These are phyloP conservation scores for Hevea brasiliensis DNA, from an alignment of 345 rosid genomes.

Conservation along the genomic window DNA sequence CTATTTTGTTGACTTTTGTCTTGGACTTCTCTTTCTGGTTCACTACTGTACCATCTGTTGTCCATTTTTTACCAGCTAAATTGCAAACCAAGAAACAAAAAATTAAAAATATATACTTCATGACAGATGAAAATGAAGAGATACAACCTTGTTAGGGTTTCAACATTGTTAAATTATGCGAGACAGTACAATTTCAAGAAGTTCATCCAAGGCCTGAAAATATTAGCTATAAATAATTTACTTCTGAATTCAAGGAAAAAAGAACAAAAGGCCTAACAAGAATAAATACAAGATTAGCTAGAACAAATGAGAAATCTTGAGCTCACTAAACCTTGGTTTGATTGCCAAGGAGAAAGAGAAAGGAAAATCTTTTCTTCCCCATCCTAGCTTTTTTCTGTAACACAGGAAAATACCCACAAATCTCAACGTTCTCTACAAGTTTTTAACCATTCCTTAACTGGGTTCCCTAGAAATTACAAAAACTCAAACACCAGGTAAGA, in stretches of 20 bases:
- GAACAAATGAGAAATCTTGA: not conserved
- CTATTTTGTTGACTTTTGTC: slow-evolving; percentile 42
- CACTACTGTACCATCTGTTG: slow-evolving; percentile 30
- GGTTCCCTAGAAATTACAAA: not conserved
- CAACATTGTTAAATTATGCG: not conserved
- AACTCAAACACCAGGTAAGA: not conserved
- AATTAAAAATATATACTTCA: not conserved
- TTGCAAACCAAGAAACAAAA: not conserved
- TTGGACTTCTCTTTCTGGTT: slow-evolving; percentile 41
- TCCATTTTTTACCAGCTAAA: slow-evolving; percentile 46
- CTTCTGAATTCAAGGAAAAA: not conserved
- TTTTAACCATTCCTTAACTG: too few relatives aligned
- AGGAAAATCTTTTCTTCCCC: not conserved
- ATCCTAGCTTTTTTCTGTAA: not conserved
- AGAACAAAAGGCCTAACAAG: too few relatives aligned
- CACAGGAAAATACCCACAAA: too few relatives aligned
- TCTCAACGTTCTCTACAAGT: too few relatives aligned
- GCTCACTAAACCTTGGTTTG: not conserved
- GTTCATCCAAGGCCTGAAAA: not conserved
- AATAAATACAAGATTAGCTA: not conserved
- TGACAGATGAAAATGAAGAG: not conserved
- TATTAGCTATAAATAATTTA: not conserved
- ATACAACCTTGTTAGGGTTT: not conserved
- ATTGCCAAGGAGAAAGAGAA: not conserved
- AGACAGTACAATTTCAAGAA: not conserved